Evolutionary conservation across 177 flowering plant species (phyloP).

Genomic region (Vitis hybrid): DNA sequence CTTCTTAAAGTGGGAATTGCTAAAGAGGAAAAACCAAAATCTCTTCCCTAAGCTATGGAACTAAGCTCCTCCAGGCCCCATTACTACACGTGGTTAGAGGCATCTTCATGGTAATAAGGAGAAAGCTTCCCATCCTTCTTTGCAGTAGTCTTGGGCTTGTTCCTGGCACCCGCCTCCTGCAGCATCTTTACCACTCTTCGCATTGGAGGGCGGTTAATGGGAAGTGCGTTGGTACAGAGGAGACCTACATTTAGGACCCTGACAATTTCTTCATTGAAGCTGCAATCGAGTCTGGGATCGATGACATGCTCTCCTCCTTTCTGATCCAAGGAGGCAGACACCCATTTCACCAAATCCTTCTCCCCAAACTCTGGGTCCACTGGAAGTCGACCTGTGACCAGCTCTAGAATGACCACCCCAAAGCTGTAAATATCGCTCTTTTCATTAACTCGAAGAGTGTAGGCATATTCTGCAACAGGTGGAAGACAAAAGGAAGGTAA

Average conservation of each 20-base stretch:
- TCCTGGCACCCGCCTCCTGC: constrained; percentile 44
- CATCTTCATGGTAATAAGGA: constrained; percentile 51
- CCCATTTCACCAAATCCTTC: constrained; percentile 82
- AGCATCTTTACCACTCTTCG: constrained; percentile 75
- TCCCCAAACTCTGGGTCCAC: constrained; percentile 66
- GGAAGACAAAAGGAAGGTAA: no score
- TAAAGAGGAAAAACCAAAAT: no score
- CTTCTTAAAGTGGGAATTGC: not conserved
- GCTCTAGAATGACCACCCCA: constrained; percentile 80
- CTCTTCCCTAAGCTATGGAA: constrained; percentile 19
- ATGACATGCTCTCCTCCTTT: constrained; percentile 56
- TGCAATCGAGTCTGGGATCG: constrained; percentile 55
- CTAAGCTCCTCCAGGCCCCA: constrained; percentile 1
- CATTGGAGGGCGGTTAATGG: constrained; percentile 87
- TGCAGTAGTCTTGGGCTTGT: constrained; percentile 19
- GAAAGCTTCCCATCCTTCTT: constrained; percentile 52
- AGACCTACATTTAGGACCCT: constrained; percentile 62
- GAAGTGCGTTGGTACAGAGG: constrained; percentile 67
- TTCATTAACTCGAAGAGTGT: constrained; percentile 83
- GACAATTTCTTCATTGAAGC: constrained; percentile 52
- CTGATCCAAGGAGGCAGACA: constrained; percentile 45
- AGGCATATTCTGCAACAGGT: constrained; percentile 72
- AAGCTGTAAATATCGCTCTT: constrained; percentile 95
- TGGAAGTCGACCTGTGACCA: constrained; percentile 72
- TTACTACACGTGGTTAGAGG: constrained; percentile 23